Conservation (phyloP, 2,329 filamentous ascomycete species). For the Penicillium expansum region DNA sequence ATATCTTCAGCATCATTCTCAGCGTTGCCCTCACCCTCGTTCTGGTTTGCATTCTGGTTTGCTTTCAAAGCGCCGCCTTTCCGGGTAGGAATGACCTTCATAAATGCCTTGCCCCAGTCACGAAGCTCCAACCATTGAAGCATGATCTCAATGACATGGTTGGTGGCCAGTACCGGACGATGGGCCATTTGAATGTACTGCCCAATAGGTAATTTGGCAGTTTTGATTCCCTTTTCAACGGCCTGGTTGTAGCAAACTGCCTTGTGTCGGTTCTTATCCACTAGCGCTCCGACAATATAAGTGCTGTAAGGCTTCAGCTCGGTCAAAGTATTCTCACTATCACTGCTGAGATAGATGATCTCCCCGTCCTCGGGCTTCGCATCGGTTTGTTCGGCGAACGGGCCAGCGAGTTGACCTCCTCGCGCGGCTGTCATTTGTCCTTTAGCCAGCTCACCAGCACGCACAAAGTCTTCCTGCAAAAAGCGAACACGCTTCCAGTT, state of each 20-base stretch:
- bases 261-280: constrained; percentile 96
- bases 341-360: constrained; percentile 85
- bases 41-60: constrained; percentile 25
- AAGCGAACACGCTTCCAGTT: constrained; percentile 79
- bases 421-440: constrained; percentile 61
- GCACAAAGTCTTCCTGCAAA: constrained; percentile 69
- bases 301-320: constrained; percentile 81
- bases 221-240: constrained; percentile 70
- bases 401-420: constrained; percentile 59
- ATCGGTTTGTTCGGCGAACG: constrained; percentile 49
- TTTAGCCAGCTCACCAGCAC: constrained; percentile 64
- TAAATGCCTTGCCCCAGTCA: constrained; percentile 88
- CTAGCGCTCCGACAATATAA: constrained; percentile 90
- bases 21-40: constrained; percentile 3
- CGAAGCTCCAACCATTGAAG: constrained; percentile 83
- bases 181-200: constrained; percentile 90
- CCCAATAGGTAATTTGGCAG: constrained; percentile 90
- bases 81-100: constrained; percentile 81
- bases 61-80: constrained; percentile 72
- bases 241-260: constrained; percentile 86
- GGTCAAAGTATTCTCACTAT: constrained; percentile 81
- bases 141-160: constrained; percentile 98
- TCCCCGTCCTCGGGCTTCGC: constrained; percentile 49
- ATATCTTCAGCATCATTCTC: constrained; percentile 20
- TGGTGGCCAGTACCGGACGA: constrained; percentile 82